A percentile compares a stretch with the other conserved stretches of the same genome.
These are phyloP conservation scores for Flaveria ramosissima DNA, from an alignment of 129 eudicot genomes.

Conservation along the genomic window DNA sequence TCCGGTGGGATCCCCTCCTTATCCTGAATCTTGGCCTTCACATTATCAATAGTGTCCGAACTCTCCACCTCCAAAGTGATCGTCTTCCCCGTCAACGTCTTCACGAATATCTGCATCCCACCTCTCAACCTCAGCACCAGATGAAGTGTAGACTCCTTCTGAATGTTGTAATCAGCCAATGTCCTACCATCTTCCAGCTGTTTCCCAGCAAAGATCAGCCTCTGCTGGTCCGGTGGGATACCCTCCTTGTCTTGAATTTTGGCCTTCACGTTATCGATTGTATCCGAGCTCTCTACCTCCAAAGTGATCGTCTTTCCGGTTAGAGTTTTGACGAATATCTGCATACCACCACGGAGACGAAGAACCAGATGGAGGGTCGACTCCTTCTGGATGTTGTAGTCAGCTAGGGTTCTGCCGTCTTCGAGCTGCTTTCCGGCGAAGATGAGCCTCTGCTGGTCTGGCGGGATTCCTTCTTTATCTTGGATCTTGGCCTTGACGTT, in stretches of 20 bases:
- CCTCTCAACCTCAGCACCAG: no score
- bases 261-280: not conserved
- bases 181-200: constrained; percentile 11
- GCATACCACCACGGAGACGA: constrained; percentile 43
- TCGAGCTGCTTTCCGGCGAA: constrained; percentile 46
- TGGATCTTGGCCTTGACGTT: constrained; percentile 49
- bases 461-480: constrained; percentile 48
- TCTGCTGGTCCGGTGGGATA: not conserved
- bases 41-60: no score
- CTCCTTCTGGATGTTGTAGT: constrained; percentile 48
- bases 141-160: not conserved
- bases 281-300: not conserved
- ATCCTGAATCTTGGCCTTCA: no score
- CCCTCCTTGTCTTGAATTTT: constrained; percentile 3
- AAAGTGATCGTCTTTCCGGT: constrained; percentile 33
- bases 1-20: no score
- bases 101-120: no score
- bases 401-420: constrained; percentile 43
- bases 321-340: constrained; percentile 41
- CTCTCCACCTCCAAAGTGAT: no score
- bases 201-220: not conserved
- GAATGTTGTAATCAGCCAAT: not conserved
- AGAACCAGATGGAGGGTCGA: constrained; percentile 42
- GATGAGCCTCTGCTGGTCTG: constrained; percentile 42
- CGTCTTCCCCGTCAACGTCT: no score